A percentile compares a stretch with the other conserved stretches of the same genome.
Conservation (phyloP, 1,139 yeast genomes). For the Pichia cactophila region DNA sequence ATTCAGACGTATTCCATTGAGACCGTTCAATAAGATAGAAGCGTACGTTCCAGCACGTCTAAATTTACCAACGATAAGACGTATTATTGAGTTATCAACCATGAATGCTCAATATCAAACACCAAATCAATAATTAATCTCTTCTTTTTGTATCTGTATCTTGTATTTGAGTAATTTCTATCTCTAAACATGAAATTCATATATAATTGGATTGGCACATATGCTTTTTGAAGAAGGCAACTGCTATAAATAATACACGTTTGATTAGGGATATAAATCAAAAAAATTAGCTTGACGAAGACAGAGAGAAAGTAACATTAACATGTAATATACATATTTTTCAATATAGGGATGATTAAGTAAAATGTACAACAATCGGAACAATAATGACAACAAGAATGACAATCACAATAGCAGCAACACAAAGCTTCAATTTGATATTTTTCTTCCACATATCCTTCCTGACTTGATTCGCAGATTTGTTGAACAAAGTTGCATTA, state of each 20-base stretch:
- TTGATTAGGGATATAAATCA: neutral
- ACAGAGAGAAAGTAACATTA: neutral
- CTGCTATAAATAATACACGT: neutral
- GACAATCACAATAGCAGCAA: slow-evolving; percentile 72
- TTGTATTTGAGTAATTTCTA: neutral
- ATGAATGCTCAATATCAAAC: slow-evolving; percentile 47
- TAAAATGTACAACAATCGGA: slow-evolving; percentile 87
- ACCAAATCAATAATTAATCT: neutral
- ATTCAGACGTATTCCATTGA: slow-evolving; percentile 75
- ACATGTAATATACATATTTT: no score
- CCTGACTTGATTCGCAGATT: slow-evolving; percentile 96
- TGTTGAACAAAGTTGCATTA: slow-evolving; percentile 90
- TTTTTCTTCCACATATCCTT: slow-evolving; percentile 99
- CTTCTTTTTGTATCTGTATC: neutral
- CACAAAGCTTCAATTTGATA: slow-evolving; percentile 91
- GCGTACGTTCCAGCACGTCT: slow-evolving; percentile 96
- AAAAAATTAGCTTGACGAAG: neutral
- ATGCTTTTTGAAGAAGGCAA: no score
- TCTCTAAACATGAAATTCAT: neutral
- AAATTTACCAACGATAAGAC: slow-evolving; percentile 79
- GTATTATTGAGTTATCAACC: slow-evolving; percentile 86
- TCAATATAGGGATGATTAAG: slow-evolving; percentile 18
- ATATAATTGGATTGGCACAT: no score
- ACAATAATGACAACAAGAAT: slow-evolving; percentile 84
- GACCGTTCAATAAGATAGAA: slow-evolving; percentile 85